Percentiles rank a stretch among this genome's conserved stretches.
Conservation (phyloP, 768 basidiomycete genomes). For the Paxillus ammoniavirescens region DNA sequence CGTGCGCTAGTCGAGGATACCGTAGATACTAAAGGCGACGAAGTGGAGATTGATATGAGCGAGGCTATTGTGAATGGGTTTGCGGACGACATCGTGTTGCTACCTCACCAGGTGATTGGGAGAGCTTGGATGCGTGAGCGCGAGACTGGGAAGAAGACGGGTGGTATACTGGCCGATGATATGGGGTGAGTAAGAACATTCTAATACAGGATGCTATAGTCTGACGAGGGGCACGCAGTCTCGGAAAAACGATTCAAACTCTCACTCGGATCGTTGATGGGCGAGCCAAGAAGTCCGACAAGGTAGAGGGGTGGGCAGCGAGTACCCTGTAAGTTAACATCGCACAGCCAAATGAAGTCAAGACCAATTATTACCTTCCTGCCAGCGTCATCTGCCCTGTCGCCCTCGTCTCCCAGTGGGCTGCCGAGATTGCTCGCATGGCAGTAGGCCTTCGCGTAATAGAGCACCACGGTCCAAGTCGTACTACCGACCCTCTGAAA, state of each 20-base stretch:
- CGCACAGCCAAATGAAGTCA: neutral
- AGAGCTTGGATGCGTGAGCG: slow-evolving; percentile 85
- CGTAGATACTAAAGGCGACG: slow-evolving; percentile 52
- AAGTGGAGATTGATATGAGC: slow-evolving; percentile 49
- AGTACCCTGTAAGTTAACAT: slow-evolving; percentile 59
- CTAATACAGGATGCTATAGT: neutral
- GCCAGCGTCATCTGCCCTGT: slow-evolving; percentile 84
- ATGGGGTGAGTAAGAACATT: slow-evolving; percentile 60
- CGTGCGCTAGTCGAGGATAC: slow-evolving; percentile 72
- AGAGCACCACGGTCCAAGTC: slow-evolving; percentile 78
- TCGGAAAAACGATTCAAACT: slow-evolving; percentile 92
- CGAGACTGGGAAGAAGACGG: slow-evolving; percentile 73
- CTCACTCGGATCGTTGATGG: slow-evolving; percentile 86
- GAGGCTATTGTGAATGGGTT: slow-evolving; percentile 80
- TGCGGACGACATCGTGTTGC: slow-evolving; percentile 59
- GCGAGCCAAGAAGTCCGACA: slow-evolving; percentile 65
- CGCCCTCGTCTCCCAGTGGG: slow-evolving; percentile 89
- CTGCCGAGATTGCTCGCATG: slow-evolving; percentile 76
- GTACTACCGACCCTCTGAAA: slow-evolving; percentile 61
- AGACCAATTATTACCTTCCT: neutral
- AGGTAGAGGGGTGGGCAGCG: slow-evolving; percentile 66
- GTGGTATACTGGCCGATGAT: slow-evolving; percentile 91
- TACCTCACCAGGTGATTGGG: slow-evolving; percentile 88
- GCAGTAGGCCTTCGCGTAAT: slow-evolving; percentile 64
- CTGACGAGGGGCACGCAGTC: slow-evolving; percentile 38